These are phyloP conservation scores for Ramalina peruviana DNA, from an alignment of 495 filamentous ascomycete genomes.

Conservation along the genomic window DNA sequence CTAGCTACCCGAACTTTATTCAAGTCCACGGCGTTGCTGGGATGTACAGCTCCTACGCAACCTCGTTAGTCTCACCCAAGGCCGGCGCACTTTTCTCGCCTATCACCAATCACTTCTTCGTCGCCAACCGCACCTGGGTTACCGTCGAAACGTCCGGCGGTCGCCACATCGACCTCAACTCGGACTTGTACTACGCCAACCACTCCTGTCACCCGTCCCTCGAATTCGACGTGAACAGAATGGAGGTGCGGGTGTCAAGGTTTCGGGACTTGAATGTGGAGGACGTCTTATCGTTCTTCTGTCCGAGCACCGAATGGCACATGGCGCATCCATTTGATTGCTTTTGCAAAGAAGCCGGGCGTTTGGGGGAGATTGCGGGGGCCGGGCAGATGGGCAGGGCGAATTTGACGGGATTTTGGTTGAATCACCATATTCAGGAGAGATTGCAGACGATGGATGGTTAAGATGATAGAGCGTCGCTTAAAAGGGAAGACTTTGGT, in stretches of 20 bases:
- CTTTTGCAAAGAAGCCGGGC: constrained; percentile 28
- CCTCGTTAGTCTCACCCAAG: constrained; percentile 38
- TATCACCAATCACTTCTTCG: constrained; percentile 28
- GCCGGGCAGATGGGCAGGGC: not conserved
- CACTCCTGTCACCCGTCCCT: constrained; percentile 47
- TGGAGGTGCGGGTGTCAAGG: constrained; percentile 35
- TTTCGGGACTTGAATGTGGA: constrained; percentile 30
- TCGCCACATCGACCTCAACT: constrained; percentile 46
- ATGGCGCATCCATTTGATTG: constrained; percentile 52
- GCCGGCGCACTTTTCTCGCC: constrained; percentile 42
- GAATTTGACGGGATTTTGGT: not conserved
- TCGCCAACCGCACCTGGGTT: constrained; percentile 35
- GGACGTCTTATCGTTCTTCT: constrained; percentile 53
- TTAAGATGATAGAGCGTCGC: no score
- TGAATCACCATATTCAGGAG: constrained; percentile 8
- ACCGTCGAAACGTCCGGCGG: constrained; percentile 40
- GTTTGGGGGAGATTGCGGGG: not conserved
- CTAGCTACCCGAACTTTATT: constrained; percentile 38
- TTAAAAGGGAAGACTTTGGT: no score
- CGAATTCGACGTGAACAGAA: constrained; percentile 42
- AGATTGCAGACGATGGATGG: not conserved
- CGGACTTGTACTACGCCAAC: constrained; percentile 49
- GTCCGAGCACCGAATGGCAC: constrained; percentile 49
- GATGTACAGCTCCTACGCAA: constrained; percentile 38
- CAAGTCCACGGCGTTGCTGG: constrained; percentile 23